These are phyloP conservation scores for Starmerella asiatica DNA, from an alignment of 805 yeast genomes.

Conservation along the genomic window DNA sequence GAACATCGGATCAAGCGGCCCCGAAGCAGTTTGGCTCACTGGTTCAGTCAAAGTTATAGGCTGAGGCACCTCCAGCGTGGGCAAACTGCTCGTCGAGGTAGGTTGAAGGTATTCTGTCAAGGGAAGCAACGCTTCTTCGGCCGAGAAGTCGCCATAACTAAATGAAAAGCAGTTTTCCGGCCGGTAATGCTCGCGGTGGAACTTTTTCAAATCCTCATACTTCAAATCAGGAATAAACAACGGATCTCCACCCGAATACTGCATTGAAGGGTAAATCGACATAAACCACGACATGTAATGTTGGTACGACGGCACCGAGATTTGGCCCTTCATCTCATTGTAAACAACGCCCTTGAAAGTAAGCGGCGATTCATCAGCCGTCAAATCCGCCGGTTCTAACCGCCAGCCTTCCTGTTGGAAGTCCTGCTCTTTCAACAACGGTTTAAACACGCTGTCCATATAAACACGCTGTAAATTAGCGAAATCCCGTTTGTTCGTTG, in stretches of 20 bases:
- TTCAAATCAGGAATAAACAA: slow-evolving; percentile 54
- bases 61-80: slow-evolving; percentile 5
- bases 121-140: slow-evolving; percentile 18
- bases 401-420: slow-evolving; percentile 98
- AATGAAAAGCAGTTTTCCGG: slow-evolving; percentile 81
- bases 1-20: slow-evolving; percentile 72
- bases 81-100: slow-evolving; percentile 9
- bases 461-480: slow-evolving; percentile 76
- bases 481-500: slow-evolving; percentile 74
- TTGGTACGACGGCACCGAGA: slow-evolving; percentile 74
- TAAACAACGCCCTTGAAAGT: slow-evolving; percentile 89
- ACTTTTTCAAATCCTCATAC: slow-evolving; percentile 63
- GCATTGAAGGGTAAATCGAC: slow-evolving; percentile 66
- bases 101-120: slow-evolving; percentile 17
- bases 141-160: slow-evolving; percentile 62
- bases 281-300: slow-evolving; percentile 77
- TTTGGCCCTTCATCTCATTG: slow-evolving; percentile 97
- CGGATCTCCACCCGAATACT: slow-evolving; percentile 95
- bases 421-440: slow-evolving; percentile 63
- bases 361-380: slow-evolving; percentile 31
- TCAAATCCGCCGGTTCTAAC: slow-evolving; percentile 56
- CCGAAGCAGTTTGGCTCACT: slow-evolving; percentile 34
- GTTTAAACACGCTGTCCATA: slow-evolving; percentile 73
- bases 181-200: slow-evolving; percentile 66
- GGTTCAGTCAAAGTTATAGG: slow-evolving; percentile 37